Base-by-base conservation (phyloP, 2,329 filamentous ascomycete genomes). In the Microsporum canis region DNA sequence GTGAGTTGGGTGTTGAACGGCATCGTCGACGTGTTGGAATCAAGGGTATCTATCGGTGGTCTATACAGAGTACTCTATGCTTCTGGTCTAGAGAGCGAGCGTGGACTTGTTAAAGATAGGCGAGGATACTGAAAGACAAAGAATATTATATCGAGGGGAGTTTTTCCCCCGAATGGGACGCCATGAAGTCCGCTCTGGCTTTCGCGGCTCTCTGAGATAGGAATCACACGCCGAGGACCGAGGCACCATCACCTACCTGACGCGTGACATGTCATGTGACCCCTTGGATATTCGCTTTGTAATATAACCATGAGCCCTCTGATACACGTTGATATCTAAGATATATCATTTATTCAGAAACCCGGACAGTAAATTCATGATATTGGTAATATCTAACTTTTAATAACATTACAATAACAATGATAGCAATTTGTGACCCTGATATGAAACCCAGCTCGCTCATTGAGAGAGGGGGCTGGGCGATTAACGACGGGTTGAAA, bases 1-100 rank as follows among this genome's bases (percentile, higher is more conserved):
- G 84, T 86, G 57, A 86, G 78, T 64, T 80, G 81, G 57, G 84
- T 86, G 67, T 83, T 83, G 78, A 86, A 86, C 65, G 81, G 81
- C 84, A 86, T 86, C 39, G 61, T 72, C 63, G 5, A 39, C 27
- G 27, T 7, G 14, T 23, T 27, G 27, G 31, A 51, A 12, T 31
- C 45, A 31, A 51, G 45, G 45, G 33, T 55, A 36, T 55, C 14
- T 56, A 23, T 36, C 39, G 4, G 39, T 34, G 27, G n/a, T 58
- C 41, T 58, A 41, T 41, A 23, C 17, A 1, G 17, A 23, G 17
- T 23, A 33, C 34, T 45, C n/a, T 58, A 33, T 36, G 12, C 12
- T 36, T 36, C 56, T 23, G 10, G 14, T 29, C 12, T 23, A 55
- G 33, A 55, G 31, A 36, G 51, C 31, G 51, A 38, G 33, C 5